phyloP scores from a whole-genome alignment of 495 filamentous ascomycete genomes.

The Penicillium waksmanii region DNA sequence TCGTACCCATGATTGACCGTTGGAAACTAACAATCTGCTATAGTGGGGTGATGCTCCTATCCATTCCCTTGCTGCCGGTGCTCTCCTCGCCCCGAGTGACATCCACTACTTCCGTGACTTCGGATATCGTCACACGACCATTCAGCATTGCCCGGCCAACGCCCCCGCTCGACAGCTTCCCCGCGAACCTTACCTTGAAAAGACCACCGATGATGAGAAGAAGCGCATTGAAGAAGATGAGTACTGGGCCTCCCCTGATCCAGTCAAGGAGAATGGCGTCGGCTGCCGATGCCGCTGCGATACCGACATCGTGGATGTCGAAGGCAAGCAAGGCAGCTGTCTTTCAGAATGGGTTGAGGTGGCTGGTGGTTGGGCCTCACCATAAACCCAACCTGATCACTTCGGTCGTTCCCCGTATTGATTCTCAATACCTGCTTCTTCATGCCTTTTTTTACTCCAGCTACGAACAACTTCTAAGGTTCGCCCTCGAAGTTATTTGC shows the following conservation, averaged over 20 bases:
- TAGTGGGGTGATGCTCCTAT: conserved; percentile 99
- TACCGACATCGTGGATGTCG: conserved; percentile 97
- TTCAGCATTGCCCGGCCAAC: conserved; percentile 98
- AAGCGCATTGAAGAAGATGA: conserved; percentile 91
- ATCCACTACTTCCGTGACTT: conserved; percentile 99
- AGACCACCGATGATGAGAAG: conserved; percentile 82
- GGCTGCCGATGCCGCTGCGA: conserved; percentile 97
- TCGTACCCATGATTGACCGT: conserved; percentile 13
- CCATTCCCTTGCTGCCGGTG: conserved; percentile 94
- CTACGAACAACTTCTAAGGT: conserved; percentile 41
- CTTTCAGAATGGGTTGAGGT: conserved; percentile 97
- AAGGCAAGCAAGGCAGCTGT: conserved; percentile 95
- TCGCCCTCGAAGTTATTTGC: conserved; percentile 38
- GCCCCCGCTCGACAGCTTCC: conserved; percentile 88
- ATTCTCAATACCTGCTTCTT: conserved; percentile 32
- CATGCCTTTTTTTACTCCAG: conserved; percentile 41
- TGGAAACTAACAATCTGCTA: conserved; percentile 15
- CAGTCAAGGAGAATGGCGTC: conserved; percentile 92
- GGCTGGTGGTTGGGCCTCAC: conserved; percentile 89
- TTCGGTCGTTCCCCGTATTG: conserved; percentile 38
- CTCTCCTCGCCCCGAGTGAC: conserved; percentile 77
- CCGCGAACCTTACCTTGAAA: conserved; percentile 80
- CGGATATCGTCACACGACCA: conserved; percentile 97
- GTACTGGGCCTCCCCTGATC: conserved; percentile 90
- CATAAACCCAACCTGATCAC: conserved; percentile 37